Conservation (phyloP, 352 stramenopile species). For the Phytophthora hybrid region DNA sequence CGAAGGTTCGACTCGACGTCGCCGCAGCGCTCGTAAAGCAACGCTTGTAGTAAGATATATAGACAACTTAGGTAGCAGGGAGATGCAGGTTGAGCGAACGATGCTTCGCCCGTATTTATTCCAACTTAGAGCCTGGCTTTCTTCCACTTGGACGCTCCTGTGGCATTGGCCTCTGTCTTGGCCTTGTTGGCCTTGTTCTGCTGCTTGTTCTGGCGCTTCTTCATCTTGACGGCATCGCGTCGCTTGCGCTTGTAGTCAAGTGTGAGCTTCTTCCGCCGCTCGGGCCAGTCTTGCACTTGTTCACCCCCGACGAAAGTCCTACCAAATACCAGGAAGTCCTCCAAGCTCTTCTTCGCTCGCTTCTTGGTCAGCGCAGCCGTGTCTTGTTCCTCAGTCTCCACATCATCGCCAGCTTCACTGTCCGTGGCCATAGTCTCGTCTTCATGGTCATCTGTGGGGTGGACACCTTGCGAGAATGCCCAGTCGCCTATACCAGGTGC, state of each 20-base stretch:
- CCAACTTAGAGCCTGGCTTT: slow-evolving; percentile 43
- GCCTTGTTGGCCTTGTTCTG: slow-evolving; percentile 46
- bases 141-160: slow-evolving; percentile 31
- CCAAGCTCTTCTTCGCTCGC: slow-evolving; percentile 53
- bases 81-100: slow-evolving; percentile 33
- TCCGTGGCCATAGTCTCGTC: slow-evolving; percentile 45
- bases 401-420: slow-evolving; percentile 49
- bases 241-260: slow-evolving; percentile 87
- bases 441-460: slow-evolving; percentile 34
- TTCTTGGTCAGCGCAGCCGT: slow-evolving; percentile 33
- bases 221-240: slow-evolving; percentile 74
- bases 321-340: slow-evolving; percentile 75
- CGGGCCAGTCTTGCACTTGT: slow-evolving; percentile 53
- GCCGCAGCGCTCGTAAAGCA: slow-evolving; percentile 29
- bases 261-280: slow-evolving; percentile 77
- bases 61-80: slow-evolving; percentile 32
- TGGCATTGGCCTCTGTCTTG: slow-evolving; percentile 21
- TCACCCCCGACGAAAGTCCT: slow-evolving; percentile 52
- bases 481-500: slow-evolving; percentile 20
- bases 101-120: slow-evolving; percentile 47
- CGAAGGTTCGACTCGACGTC: slow-evolving; percentile 25
- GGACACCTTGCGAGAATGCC: slow-evolving; percentile 32
- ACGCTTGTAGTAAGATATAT: slow-evolving; percentile 33
- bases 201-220: slow-evolving; percentile 77
- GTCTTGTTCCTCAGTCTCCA: slow-evolving; percentile 26